Base-by-base conservation (phyloP, 768 basidiomycete species). In the Termitomyces sp. region DNA sequence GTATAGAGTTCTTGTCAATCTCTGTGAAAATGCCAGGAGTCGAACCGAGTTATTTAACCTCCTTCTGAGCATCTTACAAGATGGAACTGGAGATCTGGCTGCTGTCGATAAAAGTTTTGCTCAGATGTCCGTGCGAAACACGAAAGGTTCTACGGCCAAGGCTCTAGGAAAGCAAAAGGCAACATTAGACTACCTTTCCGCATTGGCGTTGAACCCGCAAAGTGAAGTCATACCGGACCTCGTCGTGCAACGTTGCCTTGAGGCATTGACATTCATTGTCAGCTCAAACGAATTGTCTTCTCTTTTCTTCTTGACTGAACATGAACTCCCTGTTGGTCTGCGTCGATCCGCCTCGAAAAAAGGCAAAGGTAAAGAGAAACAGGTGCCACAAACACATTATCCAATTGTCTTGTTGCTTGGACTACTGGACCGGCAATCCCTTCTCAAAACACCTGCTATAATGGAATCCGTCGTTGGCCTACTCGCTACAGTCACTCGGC, bases 311-410 rank as follows among this genome's bases (percentile, higher is more conserved):
- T 79, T 99, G 59, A 91, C 87, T 1, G 97, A 99, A 71, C 94
- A 98, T 63, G 97, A 99, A 62, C 76, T 94, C 34, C 87, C 90
- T 6, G 79, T 79, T n/a, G 88, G 89, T 46, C 79, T 95, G 16
- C 84, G 85, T 61, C 83, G 85, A 62, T 71, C 77, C 13, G 72
- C 79, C 7, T 82, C 82, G 20, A 92, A 89, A 72, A 97, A 97
- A 71, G 94, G 94, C 9, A 98, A 97, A 72, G 95, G 93, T 22
- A 98, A 97, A 70, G 95, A 98, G 68, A 93, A 90, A 65, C 88
- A 87, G 63, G 74, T 76, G 3, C 77, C 88, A 0, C 89, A 90
- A 65, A 87, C 87, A 0, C 89, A 95, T 63, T 97, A 89, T 69
- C 96, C 96, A 5, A 86, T 99, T 55, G 93, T 96, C 52, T 79